Evolutionary conservation across 805 yeast genomes (phyloP).

Genomic region (Candida morakotiae): DNA sequence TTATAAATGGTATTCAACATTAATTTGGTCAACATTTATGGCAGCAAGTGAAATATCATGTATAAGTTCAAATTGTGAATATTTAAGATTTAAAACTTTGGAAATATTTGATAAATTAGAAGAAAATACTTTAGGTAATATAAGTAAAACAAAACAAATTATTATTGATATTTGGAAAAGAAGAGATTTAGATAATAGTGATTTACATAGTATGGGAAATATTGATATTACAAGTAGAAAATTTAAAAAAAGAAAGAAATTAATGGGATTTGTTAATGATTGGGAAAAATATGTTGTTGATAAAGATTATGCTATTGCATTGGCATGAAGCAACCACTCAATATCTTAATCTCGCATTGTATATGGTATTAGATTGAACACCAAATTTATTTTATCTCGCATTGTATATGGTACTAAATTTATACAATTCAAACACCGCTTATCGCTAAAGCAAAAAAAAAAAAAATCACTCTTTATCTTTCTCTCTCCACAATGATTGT

Average conservation of each 20-base stretch:
- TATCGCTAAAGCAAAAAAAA: conserved; percentile 1
- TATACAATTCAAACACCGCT: conserved; percentile 4
- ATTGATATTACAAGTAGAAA: conserved; percentile 5
- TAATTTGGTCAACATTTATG: conserved; percentile 27
- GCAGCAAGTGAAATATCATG: conserved; percentile 22
- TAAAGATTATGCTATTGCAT: conserved; percentile 18
- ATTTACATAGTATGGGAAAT: conserved; percentile 16
- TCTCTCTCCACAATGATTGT: neutral
- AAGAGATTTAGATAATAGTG: conserved; percentile 21
- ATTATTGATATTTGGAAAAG: conserved; percentile 24
- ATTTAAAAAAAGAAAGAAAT: conserved; percentile 10
- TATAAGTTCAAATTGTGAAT: conserved; percentile 20
- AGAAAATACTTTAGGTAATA: conserved; percentile 23
- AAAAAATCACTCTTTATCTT: conserved; percentile 1
- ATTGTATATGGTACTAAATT: no score
- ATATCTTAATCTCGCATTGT: no score
- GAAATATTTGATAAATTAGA: conserved; percentile 21
- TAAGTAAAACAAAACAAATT: conserved; percentile 18
- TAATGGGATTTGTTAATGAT: conserved; percentile 19
- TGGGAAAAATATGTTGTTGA: conserved; percentile 30
- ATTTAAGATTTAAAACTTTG: conserved; percentile 21
- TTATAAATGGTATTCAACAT: conserved; percentile 26
- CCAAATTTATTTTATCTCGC: no score
- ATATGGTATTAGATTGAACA: no score
- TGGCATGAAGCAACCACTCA: no score